Percentiles rank a stretch among this genome's conserved stretches.
Conservation (phyloP, 768 basidiomycete species). For the Paxillus ammoniavirescens region DNA sequence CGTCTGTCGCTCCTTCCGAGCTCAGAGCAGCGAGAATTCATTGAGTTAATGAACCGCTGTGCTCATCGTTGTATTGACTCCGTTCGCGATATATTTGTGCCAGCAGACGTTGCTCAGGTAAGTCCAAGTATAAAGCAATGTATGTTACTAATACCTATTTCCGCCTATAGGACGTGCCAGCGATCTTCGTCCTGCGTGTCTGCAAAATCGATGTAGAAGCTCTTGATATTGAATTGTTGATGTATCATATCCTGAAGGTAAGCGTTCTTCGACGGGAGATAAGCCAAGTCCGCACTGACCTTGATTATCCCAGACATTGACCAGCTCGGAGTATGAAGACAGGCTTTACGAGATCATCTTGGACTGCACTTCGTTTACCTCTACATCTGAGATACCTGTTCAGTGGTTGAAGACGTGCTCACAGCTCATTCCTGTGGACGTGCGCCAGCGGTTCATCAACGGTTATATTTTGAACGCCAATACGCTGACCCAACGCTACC, state of each 20-base stretch:
- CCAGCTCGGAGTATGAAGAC: slow-evolving; percentile 43
- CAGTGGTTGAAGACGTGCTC: slow-evolving; percentile 80
- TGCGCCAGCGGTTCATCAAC: slow-evolving; percentile 57
- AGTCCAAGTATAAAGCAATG: slow-evolving; percentile 7
- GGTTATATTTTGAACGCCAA: slow-evolving; percentile 78
- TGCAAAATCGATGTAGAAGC: slow-evolving; percentile 76
- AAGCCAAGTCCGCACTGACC: not conserved
- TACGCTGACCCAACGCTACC: slow-evolving; percentile 63
- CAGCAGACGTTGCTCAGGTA: slow-evolving; percentile 48
- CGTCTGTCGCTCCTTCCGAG: slow-evolving; percentile 49
- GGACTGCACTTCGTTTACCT: slow-evolving; percentile 78
- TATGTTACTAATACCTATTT: not conserved
- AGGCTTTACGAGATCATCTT: slow-evolving; percentile 69
- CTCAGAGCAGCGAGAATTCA: slow-evolving; percentile 59
- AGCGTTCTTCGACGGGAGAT: slow-evolving; percentile 6
- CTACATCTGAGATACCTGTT: slow-evolving; percentile 74
- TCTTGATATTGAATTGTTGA: slow-evolving; percentile 73
- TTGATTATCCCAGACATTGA: slow-evolving; percentile 45
- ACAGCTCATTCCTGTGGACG: slow-evolving; percentile 70
- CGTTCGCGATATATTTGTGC: slow-evolving; percentile 66
- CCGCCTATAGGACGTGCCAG: slow-evolving; percentile 41
- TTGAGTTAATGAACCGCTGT: slow-evolving; percentile 65
- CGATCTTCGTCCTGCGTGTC: slow-evolving; percentile 62
- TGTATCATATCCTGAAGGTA: slow-evolving; percentile 79
- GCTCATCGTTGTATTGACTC: slow-evolving; percentile 57